A percentile compares a stretch with the other conserved stretches of the same genome.
Evolutionary conservation across 2,329 filamentous ascomycete species (phyloP).

Genomic region (Nigrograna mackinnonii): DNA sequence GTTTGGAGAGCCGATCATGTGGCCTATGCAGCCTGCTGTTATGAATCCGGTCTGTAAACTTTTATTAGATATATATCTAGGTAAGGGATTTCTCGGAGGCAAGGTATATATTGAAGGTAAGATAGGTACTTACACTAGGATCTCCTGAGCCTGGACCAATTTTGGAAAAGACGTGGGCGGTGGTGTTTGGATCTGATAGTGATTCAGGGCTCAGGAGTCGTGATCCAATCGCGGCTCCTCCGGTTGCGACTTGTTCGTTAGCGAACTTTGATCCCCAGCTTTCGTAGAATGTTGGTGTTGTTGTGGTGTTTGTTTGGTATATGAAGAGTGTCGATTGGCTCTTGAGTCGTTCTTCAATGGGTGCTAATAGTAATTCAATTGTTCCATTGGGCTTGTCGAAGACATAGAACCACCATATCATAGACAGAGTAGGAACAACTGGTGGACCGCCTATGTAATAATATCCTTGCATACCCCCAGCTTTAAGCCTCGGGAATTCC

Average conservation of each 20-base stretch:
- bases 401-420: slow-evolving; percentile 21
- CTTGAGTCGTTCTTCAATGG: slow-evolving; percentile 16
- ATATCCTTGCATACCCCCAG: slow-evolving; percentile 31
- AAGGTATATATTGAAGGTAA: no score
- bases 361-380: slow-evolving; percentile 17
- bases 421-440: slow-evolving; percentile 9
- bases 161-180: slow-evolving; percentile 14
- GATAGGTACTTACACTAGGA: slow-evolving; percentile 14
- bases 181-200: slow-evolving; percentile 15
- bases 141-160: slow-evolving; percentile 22
- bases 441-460: slow-evolving; percentile 27
- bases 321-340: slow-evolving; percentile 10
- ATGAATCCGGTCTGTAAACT: slow-evolving; percentile 12
- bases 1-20: slow-evolving; percentile 22
- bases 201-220: slow-evolving; percentile 21
- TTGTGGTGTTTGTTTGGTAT: slow-evolving; percentile 13
- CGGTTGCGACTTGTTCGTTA: slow-evolving; percentile 26
- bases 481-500: slow-evolving; percentile 25
- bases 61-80: not conserved
- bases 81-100: no score
- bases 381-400: slow-evolving; percentile 24
- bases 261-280: not conserved
- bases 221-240: slow-evolving; percentile 22
- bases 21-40: slow-evolving; percentile 23
- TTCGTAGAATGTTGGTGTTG: slow-evolving; percentile 16